Evolutionary conservation across 108 stramenopile genomes (phyloP).

Genomic region (Cyclostephanos invisitatus): DNA sequence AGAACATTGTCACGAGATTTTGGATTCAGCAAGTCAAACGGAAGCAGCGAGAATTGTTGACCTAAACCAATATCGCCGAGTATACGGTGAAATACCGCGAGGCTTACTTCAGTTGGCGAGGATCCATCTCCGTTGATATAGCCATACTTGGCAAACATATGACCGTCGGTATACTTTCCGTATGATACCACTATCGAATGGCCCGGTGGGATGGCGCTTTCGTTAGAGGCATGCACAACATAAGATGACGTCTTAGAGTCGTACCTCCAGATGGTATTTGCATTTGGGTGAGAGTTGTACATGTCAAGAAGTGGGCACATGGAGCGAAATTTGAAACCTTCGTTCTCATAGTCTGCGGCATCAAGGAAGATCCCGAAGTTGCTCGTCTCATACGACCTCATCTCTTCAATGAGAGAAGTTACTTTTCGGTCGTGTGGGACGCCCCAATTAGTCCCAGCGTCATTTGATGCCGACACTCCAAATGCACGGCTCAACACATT

Average conservation of each 20-base stretch:
- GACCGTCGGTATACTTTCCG: slow-evolving; percentile 68
- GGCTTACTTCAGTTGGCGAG: slow-evolving; percentile 56
- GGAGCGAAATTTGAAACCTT: slow-evolving; percentile 56
- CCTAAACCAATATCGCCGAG: slow-evolving; percentile 55
- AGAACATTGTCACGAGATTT: slow-evolving; percentile 2
- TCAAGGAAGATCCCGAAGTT: slow-evolving; percentile 36
- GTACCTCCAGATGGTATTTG: slow-evolving; percentile 67
- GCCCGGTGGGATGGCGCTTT: slow-evolving; percentile 36
- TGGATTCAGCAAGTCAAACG: slow-evolving; percentile 31
- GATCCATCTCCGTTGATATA: slow-evolving; percentile 86
- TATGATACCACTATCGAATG: slow-evolving; percentile 67
- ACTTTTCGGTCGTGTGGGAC: slow-evolving; percentile 24
- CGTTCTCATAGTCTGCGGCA: slow-evolving; percentile 27
- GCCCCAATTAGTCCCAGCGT: slow-evolving; percentile 37
- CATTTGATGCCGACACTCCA: slow-evolving; percentile 50
- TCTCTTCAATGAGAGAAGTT: slow-evolving; percentile 47
- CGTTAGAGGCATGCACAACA: slow-evolving; percentile 50
- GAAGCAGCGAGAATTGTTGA: slow-evolving; percentile 62
- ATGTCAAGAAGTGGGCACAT: slow-evolving; percentile 83
- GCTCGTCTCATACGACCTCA: slow-evolving; percentile 56
- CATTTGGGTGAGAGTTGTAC: slow-evolving; percentile 79
- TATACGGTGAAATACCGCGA: slow-evolving; percentile 67
- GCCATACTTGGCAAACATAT: slow-evolving; percentile 78
- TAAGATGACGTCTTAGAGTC: slow-evolving; percentile 51
- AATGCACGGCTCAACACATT: slow-evolving; percentile 79